These are phyloP conservation scores for Bertia moriformis DNA, from an alignment of 2,329 filamentous ascomycete genomes.

Conservation along the genomic window DNA sequence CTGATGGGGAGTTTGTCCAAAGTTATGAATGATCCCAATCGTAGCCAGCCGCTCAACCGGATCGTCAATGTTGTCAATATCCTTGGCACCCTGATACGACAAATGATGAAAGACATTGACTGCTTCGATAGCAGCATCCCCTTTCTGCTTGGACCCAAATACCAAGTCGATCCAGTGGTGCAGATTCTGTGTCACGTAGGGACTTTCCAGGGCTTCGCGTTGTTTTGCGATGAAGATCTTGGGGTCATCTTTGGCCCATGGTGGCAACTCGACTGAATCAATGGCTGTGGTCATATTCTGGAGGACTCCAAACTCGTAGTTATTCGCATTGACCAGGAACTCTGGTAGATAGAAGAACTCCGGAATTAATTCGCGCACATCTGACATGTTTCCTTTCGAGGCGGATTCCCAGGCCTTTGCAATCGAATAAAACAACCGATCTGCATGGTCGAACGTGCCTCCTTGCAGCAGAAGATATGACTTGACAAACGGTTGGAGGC, in stretches of 20 bases:
- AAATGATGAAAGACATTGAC: constrained; percentile 93
- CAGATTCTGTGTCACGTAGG: constrained; percentile 75
- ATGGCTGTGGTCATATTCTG: constrained; percentile 70
- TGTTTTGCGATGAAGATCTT: constrained; percentile 93
- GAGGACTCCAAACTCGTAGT: constrained; percentile 79
- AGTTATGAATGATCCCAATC: constrained; percentile 95
- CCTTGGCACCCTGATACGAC: constrained; percentile 85
- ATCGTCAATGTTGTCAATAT: constrained; percentile 81
- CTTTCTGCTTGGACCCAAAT: constrained; percentile 86
- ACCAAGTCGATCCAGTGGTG: constrained; percentile 94
- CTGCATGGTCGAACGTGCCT: constrained; percentile 90
- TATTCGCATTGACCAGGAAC: constrained; percentile 84
- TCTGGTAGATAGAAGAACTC: constrained; percentile 97
- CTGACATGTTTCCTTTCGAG: constrained; percentile 77
- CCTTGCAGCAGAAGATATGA: constrained; percentile 89
- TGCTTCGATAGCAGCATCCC: constrained; percentile 78
- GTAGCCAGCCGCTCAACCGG: constrained; percentile 74
- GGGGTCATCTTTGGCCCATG: constrained; percentile 92
- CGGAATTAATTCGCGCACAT: constrained; percentile 85
- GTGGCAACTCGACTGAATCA: constrained; percentile 76
- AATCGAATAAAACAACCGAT: constrained; percentile 87
- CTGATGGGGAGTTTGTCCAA: constrained; percentile 92
- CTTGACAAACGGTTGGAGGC: constrained; percentile 88
- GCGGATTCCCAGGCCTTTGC: constrained; percentile 82
- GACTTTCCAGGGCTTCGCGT: constrained; percentile 86